Evolutionary conservation across 257 asterid genomes (phyloP), one percentile per base, ranked within the genome.

Genomic region (Cynanchum wilfordii): DNA sequence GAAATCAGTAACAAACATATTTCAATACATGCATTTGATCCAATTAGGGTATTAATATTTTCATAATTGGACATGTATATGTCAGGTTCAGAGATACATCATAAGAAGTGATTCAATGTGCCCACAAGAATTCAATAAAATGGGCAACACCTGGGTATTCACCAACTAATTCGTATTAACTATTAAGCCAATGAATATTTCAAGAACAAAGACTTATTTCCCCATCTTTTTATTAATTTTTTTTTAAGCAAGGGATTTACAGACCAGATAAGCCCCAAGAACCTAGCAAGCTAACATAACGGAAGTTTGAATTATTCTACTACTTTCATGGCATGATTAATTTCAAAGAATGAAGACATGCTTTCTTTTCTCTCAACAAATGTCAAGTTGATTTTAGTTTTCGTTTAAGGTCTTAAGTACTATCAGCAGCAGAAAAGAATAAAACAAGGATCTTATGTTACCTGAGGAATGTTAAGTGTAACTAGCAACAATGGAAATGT

Each of bases 401-500:
- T 7, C 27, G 24, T 1, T 63, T 16, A 62, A 50, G 24, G 17
- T 12, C 51, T 59, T 19, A 49, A 20, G 42, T n/a, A 52, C 22
- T 22, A 54, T 52, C 68, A 68, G 64, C 25, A 45, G 36, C 62
- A 74, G 73, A 62, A 62, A 63, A 7, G 54, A 68, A 20, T 66
- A 65, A 20, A 70, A 78, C 29, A 68, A 25, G 55, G 36, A 78
- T 51, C 10, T 25, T 47, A 36, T 44, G 40, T 72, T 74, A 93
- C 98, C 94, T 91, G 97, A 79, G 97, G 92, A 78, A 90, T 69
- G 76, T 74, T 82, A 81, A 89, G 85, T 42, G 96, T 42, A 74
- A 84, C 71, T 69, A 88, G 73, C 82, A 93, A 50, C 65, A 93
- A 76, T 30, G 94, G 94, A 64, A 93, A 76, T 13, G 91, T 86